Evolutionary conservation across 2,329 filamentous ascomycete species (phyloP).

Genomic region (Bertia moriformis): DNA sequence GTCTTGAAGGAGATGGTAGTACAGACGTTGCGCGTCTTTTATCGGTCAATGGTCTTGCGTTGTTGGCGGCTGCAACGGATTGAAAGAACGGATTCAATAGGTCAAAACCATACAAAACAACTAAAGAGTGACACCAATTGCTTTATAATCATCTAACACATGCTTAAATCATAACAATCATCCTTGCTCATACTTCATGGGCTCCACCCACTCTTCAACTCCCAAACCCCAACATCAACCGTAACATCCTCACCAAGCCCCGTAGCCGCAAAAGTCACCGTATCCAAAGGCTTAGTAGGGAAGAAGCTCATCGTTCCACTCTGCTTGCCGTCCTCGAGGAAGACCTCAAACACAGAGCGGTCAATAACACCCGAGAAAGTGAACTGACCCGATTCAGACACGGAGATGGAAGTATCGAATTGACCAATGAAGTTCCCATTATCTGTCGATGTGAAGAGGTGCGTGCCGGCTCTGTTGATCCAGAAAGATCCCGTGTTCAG

Average conservation of each 20-base stretch:
- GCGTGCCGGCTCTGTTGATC: neutral
- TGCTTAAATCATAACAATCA: no score
- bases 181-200: no score
- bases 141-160: no score
- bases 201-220: neutral
- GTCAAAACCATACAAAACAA: no score
- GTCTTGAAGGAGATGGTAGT: no score
- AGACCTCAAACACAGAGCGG: conserved; percentile 18
- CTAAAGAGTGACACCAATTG: no score
- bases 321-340: conserved; percentile 16
- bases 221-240: neutral
- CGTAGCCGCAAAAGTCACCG: neutral
- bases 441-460: conserved; percentile 4
- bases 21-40: no score
- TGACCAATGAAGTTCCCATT: conserved; percentile 3
- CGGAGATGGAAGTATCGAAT: conserved; percentile 3
- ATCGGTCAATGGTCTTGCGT: no score
- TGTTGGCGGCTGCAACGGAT: no score
- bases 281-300: neutral
- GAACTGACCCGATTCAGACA: conserved; percentile 12
- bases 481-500: neutral
- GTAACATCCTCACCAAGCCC: neutral
- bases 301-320: conserved; percentile 10
- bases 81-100: no score
- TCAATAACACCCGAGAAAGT: conserved; percentile 18